phyloP scores from a whole-genome alignment of 306 rosid species.

The Vigna mungo region DNA sequence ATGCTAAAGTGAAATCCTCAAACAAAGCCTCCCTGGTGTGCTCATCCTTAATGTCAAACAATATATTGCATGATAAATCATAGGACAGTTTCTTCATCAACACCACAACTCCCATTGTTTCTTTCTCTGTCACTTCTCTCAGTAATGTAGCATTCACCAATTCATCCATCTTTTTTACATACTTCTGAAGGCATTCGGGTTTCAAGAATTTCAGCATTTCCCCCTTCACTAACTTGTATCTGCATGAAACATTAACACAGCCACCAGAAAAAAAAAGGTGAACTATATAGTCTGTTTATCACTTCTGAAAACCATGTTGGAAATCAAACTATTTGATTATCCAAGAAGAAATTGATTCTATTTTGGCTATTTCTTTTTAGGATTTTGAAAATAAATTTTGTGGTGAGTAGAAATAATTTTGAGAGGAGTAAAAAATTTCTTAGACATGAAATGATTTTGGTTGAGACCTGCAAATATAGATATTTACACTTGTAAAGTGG shows the following conservation, averaged over 20 bases:
- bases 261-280: background rate
- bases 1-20: slow-evolving; percentile 46
- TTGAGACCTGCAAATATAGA: background rate
- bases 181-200: slow-evolving; percentile 59
- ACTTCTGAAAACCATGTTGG: background rate
- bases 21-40: slow-evolving; percentile 45
- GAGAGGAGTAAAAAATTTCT: background rate
- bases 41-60: slow-evolving; percentile 60
- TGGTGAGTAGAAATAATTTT: background rate
- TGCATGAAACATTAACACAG: slow-evolving; percentile 15
- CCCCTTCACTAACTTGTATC: slow-evolving; percentile 49
- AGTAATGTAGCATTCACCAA: slow-evolving; percentile 39
- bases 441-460: background rate
- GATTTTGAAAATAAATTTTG: background rate
- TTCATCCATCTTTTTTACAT: slow-evolving; percentile 51
- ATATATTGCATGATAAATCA: slow-evolving; percentile 50
- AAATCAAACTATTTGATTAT: background rate
- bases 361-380: background rate
- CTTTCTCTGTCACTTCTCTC: slow-evolving; percentile 44
- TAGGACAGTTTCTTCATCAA: slow-evolving; percentile 56
- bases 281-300: background rate
- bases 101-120: slow-evolving; percentile 49
- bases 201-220: slow-evolving; percentile 61
- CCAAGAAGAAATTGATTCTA: background rate
- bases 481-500: background rate